Evolutionary conservation across 352 stramenopile species (phyloP).

Genomic region (Pythium guiyangense): DNA sequence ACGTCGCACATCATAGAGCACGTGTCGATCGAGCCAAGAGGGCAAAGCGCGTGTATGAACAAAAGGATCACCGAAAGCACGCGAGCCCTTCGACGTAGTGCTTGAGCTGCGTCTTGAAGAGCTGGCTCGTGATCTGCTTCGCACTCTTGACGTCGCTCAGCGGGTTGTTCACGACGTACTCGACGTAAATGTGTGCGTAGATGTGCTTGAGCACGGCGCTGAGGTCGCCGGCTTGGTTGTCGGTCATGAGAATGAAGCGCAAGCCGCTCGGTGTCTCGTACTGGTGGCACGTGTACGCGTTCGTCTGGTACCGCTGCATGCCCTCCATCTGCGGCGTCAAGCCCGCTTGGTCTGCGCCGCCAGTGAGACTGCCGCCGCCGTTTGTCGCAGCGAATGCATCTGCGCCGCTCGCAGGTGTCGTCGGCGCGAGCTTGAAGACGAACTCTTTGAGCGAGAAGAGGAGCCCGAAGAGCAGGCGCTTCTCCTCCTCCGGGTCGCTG

Average conservation of each 20-base stretch:
- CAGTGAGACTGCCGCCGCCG: conserved; percentile 13
- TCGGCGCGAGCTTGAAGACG: conserved; percentile 72
- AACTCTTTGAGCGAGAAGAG: conserved; percentile 92
- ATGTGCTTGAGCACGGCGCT: conserved; percentile 80
- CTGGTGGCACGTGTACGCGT: conserved; percentile 89
- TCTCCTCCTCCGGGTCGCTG: conserved; percentile 84
- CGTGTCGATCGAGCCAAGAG: not conserved
- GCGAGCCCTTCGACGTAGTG: conserved; percentile 74
- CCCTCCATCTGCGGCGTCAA: conserved; percentile 29
- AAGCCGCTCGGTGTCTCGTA: conserved; percentile 88
- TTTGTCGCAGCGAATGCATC: conserved; percentile 8
- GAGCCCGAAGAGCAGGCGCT: conserved; percentile 89
- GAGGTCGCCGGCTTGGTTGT: conserved; percentile 84
- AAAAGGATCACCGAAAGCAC: conserved; percentile 48
- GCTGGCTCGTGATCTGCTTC: conserved; percentile 73
- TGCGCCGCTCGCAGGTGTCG: conserved; percentile 5
- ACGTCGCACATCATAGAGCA: too few species aligned
- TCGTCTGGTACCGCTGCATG: conserved; percentile 83
- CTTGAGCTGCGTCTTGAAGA: conserved; percentile 66
- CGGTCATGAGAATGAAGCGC: conserved; percentile 90
- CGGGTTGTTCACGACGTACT: conserved; percentile 89
- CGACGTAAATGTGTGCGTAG: conserved; percentile 88
- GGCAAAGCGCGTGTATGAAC: not conserved
- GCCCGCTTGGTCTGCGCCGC: conserved; percentile 11
- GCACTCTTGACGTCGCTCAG: conserved; percentile 68